phyloP scores from a whole-genome alignment of 2,329 filamentous ascomycete species.

The Neonectria sp. region DNA sequence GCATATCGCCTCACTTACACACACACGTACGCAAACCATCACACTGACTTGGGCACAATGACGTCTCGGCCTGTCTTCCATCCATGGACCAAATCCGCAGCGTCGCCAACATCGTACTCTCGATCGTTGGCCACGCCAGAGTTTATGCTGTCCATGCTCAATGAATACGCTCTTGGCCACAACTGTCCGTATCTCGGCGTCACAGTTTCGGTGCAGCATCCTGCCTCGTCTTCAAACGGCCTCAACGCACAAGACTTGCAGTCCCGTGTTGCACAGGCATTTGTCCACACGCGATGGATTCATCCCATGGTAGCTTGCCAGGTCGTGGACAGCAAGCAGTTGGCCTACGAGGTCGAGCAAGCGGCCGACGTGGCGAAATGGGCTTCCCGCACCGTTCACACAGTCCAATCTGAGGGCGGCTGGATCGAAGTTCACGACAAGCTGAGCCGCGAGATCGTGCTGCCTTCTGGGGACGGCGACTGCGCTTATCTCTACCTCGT shows the following conservation, averaged over 20 bases:
- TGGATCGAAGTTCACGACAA: conserved; percentile 12
- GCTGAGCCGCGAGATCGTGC: conserved; percentile 11
- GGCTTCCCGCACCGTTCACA: conserved; percentile 7
- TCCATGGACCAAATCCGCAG: conserved; percentile 19
- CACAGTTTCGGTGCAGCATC: conserved; percentile 4
- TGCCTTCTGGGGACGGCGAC: conserved; percentile 18
- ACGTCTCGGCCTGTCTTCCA: conserved; percentile 12
- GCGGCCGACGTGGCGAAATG: conserved; percentile 8
- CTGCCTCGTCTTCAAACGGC: background rate
- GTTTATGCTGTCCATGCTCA: conserved; percentile 28
- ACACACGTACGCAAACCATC: background rate
- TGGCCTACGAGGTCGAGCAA: conserved; percentile 16
- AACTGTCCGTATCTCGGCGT: conserved; percentile 23
- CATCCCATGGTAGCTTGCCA: conserved; percentile 21
- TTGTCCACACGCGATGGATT: conserved; percentile 11
- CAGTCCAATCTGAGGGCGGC: background rate
- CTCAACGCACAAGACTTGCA: background rate
- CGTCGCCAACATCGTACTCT: conserved; percentile 2
- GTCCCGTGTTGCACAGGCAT: conserved; percentile 1
- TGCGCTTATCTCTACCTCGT: conserved; percentile 20
- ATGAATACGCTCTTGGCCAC: conserved; percentile 22
- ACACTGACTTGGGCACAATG: conserved; percentile 6
- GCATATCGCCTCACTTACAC: background rate
- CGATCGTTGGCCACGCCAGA: conserved; percentile 23
- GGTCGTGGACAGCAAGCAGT: conserved; percentile 17